Percentiles rank a stretch among this genome's conserved stretches.
Conservation (phyloP, 1,139 yeast species). For the Taphrina wiesneri region DNA sequence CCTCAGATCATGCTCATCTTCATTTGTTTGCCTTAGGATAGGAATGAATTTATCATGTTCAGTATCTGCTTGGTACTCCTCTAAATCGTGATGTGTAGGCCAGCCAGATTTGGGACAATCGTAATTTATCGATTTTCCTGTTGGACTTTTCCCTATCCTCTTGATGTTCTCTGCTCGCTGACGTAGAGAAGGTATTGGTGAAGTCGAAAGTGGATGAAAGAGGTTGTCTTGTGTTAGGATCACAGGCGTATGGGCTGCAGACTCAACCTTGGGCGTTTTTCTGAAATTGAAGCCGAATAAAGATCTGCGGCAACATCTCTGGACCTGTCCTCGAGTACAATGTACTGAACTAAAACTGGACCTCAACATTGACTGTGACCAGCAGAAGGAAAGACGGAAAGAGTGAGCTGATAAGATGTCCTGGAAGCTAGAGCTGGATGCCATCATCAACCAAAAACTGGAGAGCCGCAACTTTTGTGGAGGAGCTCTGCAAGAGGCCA, state of each 20-base stretch:
- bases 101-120: constrained; percentile 94
- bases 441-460: not conserved
- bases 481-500: not conserved
- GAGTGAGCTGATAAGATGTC: too few relatives aligned
- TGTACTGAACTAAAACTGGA: not conserved
- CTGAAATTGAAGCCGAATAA: constrained; percentile 17
- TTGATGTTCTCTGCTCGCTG: constrained; percentile 89
- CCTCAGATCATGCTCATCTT: constrained; percentile 91
- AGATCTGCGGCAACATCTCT: constrained; percentile 11
- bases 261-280: not conserved
- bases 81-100: constrained; percentile 89
- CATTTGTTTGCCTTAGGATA: constrained; percentile 77
- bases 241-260: not conserved
- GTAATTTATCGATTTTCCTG: constrained; percentile 72
- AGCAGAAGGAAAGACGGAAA: too few relatives aligned
- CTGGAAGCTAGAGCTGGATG: not conserved
- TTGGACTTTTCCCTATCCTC: constrained; percentile 87
- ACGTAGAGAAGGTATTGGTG: constrained; percentile 84
- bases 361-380: not conserved
- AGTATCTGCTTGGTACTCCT: constrained; percentile 81
- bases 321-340: not conserved
- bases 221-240: constrained; percentile 64
- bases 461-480: not conserved
- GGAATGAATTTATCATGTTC: constrained; percentile 69
- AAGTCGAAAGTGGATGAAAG: constrained; percentile 84